phyloP scores from a whole-genome alignment of 805 yeast species.

The Yarrowia alimentaria region DNA sequence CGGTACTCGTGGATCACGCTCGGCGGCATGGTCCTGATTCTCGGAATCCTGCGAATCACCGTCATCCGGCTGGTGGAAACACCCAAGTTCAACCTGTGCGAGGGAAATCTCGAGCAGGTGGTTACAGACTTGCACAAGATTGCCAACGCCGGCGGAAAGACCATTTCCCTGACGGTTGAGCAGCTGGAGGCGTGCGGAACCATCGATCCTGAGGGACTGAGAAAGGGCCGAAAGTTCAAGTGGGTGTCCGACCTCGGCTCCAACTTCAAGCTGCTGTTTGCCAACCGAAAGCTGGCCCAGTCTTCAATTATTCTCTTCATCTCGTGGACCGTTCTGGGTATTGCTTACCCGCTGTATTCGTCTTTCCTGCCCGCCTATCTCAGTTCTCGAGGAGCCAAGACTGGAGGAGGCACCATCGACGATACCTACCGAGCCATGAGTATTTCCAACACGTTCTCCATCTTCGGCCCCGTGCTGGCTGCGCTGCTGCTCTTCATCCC shows the following conservation, averaged over 20 bases:
- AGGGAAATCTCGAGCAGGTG: conserved; percentile 51
- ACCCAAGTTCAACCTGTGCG: conserved; percentile 54
- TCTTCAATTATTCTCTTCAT: conserved; percentile 30
- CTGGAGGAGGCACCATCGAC: conserved; percentile 34
- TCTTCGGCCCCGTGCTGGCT: conserved; percentile 47
- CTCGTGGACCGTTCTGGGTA: conserved; percentile 59
- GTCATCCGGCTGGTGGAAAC: conserved; percentile 51
- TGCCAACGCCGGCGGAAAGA: conserved; percentile 48
- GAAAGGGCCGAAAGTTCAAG: conserved; percentile 1
- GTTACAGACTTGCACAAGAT: conserved; percentile 46
- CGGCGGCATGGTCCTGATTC: conserved; percentile 53
- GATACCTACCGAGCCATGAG: conserved; percentile 38
- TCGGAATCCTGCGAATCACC: conserved; percentile 49
- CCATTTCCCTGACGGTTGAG: conserved; percentile 48
- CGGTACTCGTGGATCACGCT: conserved; percentile 55
- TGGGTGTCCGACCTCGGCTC: conserved; percentile 18
- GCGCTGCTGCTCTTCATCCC: conserved; percentile 13
- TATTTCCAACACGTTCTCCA: conserved; percentile 48
- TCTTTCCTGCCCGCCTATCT: conserved; percentile 35
- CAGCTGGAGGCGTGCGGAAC: conserved; percentile 50
- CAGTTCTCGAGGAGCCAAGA: conserved; percentile 48
- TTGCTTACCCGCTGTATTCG: conserved; percentile 49
- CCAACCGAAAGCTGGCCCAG: conserved; percentile 11
- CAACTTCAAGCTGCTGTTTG: conserved; percentile 20
- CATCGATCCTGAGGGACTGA: not conserved